Evolutionary conservation across 2,329 filamentous ascomycete species (phyloP).

Genomic region (Nemania sp.): DNA sequence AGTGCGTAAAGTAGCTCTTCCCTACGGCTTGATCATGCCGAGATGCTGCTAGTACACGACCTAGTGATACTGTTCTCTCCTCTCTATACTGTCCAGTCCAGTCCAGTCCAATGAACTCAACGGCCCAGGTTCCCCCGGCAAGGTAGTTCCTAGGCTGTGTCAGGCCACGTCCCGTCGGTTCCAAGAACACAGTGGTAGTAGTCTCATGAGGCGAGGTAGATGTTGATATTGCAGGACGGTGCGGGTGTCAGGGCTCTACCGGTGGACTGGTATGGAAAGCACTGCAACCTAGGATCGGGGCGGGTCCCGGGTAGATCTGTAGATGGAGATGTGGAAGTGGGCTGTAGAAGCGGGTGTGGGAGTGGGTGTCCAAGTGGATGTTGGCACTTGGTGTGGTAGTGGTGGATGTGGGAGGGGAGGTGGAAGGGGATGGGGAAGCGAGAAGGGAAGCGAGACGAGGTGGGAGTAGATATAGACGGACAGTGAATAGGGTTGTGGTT

Average conservation of each 20-base stretch:
- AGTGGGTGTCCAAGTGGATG: not conserved
- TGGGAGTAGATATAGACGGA: no score
- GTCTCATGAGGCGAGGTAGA: constrained; percentile 14
- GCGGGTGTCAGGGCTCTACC: constrained; percentile 3
- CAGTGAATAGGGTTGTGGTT: no score
- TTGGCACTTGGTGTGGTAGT: no score
- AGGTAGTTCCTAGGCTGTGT: not conserved
- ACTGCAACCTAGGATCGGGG: constrained; percentile 2
- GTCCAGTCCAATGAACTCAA: not conserved
- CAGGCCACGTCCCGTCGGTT: not conserved
- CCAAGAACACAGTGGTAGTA: not conserved
- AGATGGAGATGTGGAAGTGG: not conserved
- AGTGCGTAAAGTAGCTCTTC: no score
- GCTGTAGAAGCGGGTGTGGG: not conserved
- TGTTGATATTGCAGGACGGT: constrained; percentile 4
- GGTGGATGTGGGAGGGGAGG: not conserved
- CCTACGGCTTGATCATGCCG: no score
- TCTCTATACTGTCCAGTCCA: no score
- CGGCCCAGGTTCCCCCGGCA: not conserved
- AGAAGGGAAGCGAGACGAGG: no score
- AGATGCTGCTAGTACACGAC: no score
- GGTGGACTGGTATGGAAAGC: not conserved
- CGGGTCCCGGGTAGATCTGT: constrained; percentile 11
- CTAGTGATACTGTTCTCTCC: no score
- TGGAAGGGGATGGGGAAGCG: not conserved